Conservation (phyloP, 176 grass and related monocot genomes). For the Cenchrus fungigraminus region DNA sequence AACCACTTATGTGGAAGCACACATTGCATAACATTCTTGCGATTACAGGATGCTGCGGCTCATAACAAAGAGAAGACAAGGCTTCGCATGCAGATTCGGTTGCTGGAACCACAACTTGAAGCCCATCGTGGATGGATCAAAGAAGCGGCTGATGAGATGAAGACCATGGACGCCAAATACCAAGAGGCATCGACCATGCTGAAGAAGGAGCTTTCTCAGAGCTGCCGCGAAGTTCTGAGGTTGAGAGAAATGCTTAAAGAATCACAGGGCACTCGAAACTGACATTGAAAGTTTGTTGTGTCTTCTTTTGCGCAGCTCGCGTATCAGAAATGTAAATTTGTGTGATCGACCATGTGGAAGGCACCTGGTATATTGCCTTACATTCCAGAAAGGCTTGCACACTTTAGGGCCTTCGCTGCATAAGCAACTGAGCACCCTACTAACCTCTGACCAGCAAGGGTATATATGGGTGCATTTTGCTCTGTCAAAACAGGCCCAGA, state of each 20-base stretch:
- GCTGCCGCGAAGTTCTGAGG: conserved; percentile 64
- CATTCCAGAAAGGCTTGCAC: too few relatives aligned
- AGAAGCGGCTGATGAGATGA: conserved; percentile 48
- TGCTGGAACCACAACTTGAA: conserved; percentile 61
- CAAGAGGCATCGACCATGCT: conserved; percentile 64
- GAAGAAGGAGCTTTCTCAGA: conserved; percentile 65
- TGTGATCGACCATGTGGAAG: background rate
- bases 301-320: background rate
- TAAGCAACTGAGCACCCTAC: too few relatives aligned
- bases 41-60: conserved; percentile 56
- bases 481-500: background rate
- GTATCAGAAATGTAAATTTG: background rate
- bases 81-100: conserved; percentile 48
- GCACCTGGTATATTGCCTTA: too few relatives aligned
- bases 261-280: conserved; percentile 11
- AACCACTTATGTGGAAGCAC: background rate
- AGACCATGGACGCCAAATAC: conserved; percentile 65
- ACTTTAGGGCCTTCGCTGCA: too few relatives aligned
- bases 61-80: conserved; percentile 65
- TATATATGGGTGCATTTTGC: background rate
- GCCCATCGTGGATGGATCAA: conserved; percentile 54
- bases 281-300: background rate
- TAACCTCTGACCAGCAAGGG: background rate
- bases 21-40: conserved; percentile 3
- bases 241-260: conserved; percentile 66